Base-by-base conservation (phyloP, 1,284 basidiomycete species). In the Cryptococcus amylolentus region DNA sequence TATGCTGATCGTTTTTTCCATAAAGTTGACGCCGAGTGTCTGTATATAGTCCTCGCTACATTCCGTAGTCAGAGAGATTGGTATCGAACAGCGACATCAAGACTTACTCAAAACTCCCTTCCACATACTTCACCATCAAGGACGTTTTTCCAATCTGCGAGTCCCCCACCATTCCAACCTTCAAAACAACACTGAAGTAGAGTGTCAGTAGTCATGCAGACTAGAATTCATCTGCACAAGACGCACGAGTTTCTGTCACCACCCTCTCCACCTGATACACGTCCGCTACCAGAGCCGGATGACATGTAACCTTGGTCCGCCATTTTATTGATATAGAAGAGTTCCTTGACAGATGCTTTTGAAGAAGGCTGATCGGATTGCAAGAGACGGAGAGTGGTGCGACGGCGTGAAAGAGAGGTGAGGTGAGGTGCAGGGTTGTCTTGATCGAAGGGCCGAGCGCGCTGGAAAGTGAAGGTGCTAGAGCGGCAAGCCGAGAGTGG, bases 161-260 rank as follows among this genome's bases (percentile, higher is more conserved):
- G 81, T 98, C 95, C 52, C 95, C 95, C 40, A 98, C 91, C 94
- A 98, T 97, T 56, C 94, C 94, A 53, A 98, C 94, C 78, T 98
- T 96, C 78, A 96, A 88, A 56, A 95, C 90, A 69, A 97, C 91
- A 72, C 90, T 93, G 75, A 28, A 26, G 26, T 7, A 47, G 14
- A 35, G n/a, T 26, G 57, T 65, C 43, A 60, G 49, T 12, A 27
- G 10, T 26, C 39, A 27, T 49, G 9, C 26, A 42, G 48, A 44
- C 27, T 40, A 35, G 12, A 46, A 45, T 20, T 13, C 31, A 28
- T 12, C 9, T 20, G 28, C 7, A 38, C 35, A 40, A 37, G 37
- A 69, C 72, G 57, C 42, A 76, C 73, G 68, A 64, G 54, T 72
- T 73, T 42, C 67, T 57, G 52, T 76, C 72, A 26, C 62, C 58